Evolutionary conservation across 2,329 filamentous ascomycete species (phyloP).

Genomic region (Thermoascus crustaceus): DNA sequence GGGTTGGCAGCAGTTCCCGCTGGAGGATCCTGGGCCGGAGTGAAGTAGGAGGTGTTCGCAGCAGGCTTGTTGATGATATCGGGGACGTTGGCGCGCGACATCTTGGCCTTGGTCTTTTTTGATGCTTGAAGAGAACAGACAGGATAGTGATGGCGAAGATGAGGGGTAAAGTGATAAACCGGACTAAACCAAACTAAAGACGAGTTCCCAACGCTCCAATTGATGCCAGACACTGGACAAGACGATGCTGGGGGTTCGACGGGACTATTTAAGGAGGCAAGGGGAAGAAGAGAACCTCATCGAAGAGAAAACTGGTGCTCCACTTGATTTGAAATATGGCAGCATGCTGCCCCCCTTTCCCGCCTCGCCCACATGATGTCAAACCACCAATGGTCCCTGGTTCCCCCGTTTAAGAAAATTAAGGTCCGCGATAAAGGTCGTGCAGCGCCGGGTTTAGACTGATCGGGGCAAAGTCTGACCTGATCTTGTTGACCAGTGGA

Average conservation of each 20-base stretch:
- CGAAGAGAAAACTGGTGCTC: background rate
- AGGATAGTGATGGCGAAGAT: background rate
- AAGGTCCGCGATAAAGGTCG: background rate
- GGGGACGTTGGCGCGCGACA: conserved; percentile 7
- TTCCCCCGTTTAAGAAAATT: background rate
- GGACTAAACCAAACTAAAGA: background rate
- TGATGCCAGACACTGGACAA: background rate
- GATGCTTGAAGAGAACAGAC: background rate
- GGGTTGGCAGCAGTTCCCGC: conserved; percentile 33
- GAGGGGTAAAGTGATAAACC: background rate
- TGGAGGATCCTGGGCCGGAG: conserved; percentile 28
- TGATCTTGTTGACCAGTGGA: background rate
- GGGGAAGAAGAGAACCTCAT: background rate
- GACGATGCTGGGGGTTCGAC: background rate
- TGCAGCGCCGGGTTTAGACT: background rate
- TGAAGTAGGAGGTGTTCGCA: conserved; percentile 35
- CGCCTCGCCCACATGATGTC: background rate
- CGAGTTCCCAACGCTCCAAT: background rate
- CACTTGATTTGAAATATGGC: conserved; percentile 1
- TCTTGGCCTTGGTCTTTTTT: background rate
- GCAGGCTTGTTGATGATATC: conserved; percentile 32
- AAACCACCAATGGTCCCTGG: background rate
- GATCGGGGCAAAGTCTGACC: background rate
- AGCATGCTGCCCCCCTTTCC: background rate
- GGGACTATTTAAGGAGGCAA: background rate